Percentiles rank a stretch among this genome's conserved stretches.
These are phyloP conservation scores for Tripterygium wilfordii DNA, from an alignment of 177 flowering plant genomes.

Conservation along the genomic window DNA sequence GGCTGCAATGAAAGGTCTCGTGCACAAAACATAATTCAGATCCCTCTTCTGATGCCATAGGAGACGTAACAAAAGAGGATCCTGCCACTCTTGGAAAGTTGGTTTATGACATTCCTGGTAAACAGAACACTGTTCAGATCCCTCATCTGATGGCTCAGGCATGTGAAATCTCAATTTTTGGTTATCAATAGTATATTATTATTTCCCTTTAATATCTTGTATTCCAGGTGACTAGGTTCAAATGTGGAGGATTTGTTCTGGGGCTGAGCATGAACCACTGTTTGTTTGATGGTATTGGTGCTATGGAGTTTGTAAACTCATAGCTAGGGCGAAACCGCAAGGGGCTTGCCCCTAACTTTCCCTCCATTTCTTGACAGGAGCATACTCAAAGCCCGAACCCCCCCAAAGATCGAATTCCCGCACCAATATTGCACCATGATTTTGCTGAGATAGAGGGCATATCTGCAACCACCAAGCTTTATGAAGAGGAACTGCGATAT, in stretches of 20 bases:
- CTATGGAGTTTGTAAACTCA: conserved; percentile 70
- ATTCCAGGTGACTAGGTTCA: conserved; percentile 59
- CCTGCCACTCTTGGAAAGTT: conserved; percentile 57
- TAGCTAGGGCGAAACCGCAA: conserved; percentile 67
- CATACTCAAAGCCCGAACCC: conserved; percentile 43
- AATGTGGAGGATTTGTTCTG: conserved; percentile 65
- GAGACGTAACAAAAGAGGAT: conserved; percentile 56
- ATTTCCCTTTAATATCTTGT: too few relatives aligned
- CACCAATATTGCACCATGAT: too few relatives aligned
- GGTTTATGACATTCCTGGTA: conserved; percentile 57
- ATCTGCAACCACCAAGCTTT: conserved; percentile 36
- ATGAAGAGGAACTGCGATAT: conserved; percentile 42
- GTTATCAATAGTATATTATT: too few relatives aligned
- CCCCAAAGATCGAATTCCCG: conserved; percentile 39
- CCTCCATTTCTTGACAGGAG: conserved; percentile 51
- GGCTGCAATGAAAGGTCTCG: too few relatives aligned
- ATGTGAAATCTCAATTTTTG: neutral
- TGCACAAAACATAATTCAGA: too few relatives aligned
- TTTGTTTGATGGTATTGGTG: conserved; percentile 65
- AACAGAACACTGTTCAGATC: conserved; percentile 45
- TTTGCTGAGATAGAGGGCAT: conserved; percentile 55
- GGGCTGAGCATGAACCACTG: conserved; percentile 65
- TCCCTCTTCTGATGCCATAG: conserved; percentile 49
- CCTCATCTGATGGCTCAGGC: conserved; percentile 75
- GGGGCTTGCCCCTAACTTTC: conserved; percentile 41